Percentiles rank a stretch among this genome's conserved stretches.
phyloP scores from a whole-genome alignment of 2,329 filamentous ascomycete genomes.

The Penicillium sp. region DNA sequence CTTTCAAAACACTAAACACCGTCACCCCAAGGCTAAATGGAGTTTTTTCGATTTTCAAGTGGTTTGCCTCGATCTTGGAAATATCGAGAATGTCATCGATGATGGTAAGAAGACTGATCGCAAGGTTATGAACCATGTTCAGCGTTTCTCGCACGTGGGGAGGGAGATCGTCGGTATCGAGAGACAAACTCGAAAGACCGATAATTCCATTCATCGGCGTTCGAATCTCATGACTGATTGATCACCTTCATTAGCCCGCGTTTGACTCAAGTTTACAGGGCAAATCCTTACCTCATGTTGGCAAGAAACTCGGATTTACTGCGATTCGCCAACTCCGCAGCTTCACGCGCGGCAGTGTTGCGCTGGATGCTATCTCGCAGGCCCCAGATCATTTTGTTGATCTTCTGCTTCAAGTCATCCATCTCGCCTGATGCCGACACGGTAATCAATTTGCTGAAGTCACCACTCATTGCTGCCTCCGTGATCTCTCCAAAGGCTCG shows the following conservation, averaged over 20 bases:
- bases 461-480: slow-evolving; percentile 87
- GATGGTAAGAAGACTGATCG: slow-evolving; percentile 89
- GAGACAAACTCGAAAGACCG: slow-evolving; percentile 88
- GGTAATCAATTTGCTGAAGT: slow-evolving; percentile 91
- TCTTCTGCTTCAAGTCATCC: slow-evolving; percentile 96
- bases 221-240: slow-evolving; percentile 74
- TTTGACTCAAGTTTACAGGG: too few relatives aligned
- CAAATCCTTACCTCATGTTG: slow-evolving; percentile 67
- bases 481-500: slow-evolving; percentile 95
- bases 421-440: slow-evolving; percentile 95
- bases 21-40: slow-evolving; percentile 88
- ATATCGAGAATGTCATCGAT: slow-evolving; percentile 74
- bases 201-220: slow-evolving; percentile 97
- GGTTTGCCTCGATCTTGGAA: slow-evolving; percentile 78
- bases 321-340: slow-evolving; percentile 89
- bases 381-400: slow-evolving; percentile 97
- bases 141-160: slow-evolving; percentile 93
- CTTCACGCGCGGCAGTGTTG: slow-evolving; percentile 88
- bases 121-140: slow-evolving; percentile 92
- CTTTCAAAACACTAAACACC: slow-evolving; percentile 95
- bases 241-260: not conserved
- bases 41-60: slow-evolving; percentile 95
- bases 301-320: slow-evolving; percentile 96
- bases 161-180: slow-evolving; percentile 87
- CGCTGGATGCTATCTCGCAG: slow-evolving; percentile 89